Evolutionary conservation across 108 stramenopile genomes (phyloP).

Genomic region (Fragilariopsis cylindrus): DNA sequence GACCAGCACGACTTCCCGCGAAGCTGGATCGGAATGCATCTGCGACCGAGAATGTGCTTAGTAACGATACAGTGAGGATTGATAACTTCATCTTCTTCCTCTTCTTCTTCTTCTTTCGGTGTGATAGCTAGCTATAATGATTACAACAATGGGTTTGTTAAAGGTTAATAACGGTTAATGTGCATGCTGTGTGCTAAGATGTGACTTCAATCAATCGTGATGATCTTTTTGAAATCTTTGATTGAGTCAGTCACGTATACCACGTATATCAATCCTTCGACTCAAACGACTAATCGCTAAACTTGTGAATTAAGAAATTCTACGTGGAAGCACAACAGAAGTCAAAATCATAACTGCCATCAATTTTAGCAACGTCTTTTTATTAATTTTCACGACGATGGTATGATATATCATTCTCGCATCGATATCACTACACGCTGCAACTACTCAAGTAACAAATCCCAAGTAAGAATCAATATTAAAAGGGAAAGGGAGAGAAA

Average conservation of each 20-base stretch:
- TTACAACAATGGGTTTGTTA: too few relatives aligned
- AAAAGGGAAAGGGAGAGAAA: background rate
- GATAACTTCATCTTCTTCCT: conserved; percentile 9
- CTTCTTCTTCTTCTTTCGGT: too few relatives aligned
- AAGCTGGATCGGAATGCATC: conserved; percentile 26
- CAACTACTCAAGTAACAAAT: too few relatives aligned
- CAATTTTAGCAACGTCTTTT: too few relatives aligned
- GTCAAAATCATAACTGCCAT: background rate
- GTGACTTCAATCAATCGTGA: too few relatives aligned
- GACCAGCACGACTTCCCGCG: background rate
- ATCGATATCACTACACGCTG: too few relatives aligned
- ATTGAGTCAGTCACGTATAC: background rate
- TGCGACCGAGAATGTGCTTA: background rate
- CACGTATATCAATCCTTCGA: background rate
- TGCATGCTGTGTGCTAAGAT: too few relatives aligned
- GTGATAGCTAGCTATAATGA: too few relatives aligned
- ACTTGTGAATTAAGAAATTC: background rate
- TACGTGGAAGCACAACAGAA: background rate
- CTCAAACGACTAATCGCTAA: background rate
- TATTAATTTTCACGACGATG: too few relatives aligned
- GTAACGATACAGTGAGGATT: conserved; percentile 1
- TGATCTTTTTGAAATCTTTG: background rate
- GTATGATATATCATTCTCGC: too few relatives aligned
- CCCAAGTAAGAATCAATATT: too few relatives aligned
- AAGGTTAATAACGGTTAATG: too few relatives aligned